Evolutionary conservation across 2,329 filamentous ascomycete genomes (phyloP).

Genomic region (Apiospora saccharicola): DNA sequence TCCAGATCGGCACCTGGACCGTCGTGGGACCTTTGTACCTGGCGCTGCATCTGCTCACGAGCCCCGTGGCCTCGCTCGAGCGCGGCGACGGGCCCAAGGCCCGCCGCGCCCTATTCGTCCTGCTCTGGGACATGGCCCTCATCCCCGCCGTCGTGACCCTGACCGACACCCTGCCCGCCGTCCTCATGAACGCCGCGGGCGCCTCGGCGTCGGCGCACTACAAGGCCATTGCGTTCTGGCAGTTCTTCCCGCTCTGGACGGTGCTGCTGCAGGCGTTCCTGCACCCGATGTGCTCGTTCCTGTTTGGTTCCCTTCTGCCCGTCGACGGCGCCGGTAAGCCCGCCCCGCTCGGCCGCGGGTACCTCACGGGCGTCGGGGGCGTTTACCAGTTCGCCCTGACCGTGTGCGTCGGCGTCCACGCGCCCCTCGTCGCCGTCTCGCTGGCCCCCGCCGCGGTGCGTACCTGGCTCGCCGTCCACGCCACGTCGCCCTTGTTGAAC

Average conservation of each 20-base stretch:
- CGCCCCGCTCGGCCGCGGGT: constrained; percentile 37
- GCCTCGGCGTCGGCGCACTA: constrained; percentile 37
- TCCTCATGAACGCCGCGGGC: constrained; percentile 40
- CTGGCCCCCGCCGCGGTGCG: constrained; percentile 34
- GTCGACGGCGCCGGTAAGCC: constrained; percentile 34
- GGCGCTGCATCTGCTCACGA: constrained; percentile 40
- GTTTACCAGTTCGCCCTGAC: constrained; percentile 41
- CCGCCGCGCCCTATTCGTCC: constrained; percentile 36
- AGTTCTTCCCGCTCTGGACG: constrained; percentile 31
- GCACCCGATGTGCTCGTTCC: constrained; percentile 35
- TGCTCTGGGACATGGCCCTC: constrained; percentile 42
- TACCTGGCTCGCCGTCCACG: constrained; percentile 31
- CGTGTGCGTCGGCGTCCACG: constrained; percentile 35
- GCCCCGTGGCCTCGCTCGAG: constrained; percentile 36
- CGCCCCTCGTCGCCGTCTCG: constrained; percentile 36
- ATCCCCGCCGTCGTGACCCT: constrained; percentile 40
- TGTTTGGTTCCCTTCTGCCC: constrained; percentile 35
- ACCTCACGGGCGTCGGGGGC: constrained; percentile 35
- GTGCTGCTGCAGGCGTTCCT: constrained; percentile 34
- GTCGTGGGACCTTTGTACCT: constrained; percentile 39
- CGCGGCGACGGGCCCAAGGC: constrained; percentile 34
- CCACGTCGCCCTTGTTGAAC: constrained; percentile 27
- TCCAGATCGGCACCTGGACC: constrained; percentile 39
- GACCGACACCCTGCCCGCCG: constrained; percentile 36
- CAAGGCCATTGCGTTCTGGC: constrained; percentile 40